Base-by-base conservation (phyloP, 768 basidiomycete genomes). In the Boletus coccyginus region DNA sequence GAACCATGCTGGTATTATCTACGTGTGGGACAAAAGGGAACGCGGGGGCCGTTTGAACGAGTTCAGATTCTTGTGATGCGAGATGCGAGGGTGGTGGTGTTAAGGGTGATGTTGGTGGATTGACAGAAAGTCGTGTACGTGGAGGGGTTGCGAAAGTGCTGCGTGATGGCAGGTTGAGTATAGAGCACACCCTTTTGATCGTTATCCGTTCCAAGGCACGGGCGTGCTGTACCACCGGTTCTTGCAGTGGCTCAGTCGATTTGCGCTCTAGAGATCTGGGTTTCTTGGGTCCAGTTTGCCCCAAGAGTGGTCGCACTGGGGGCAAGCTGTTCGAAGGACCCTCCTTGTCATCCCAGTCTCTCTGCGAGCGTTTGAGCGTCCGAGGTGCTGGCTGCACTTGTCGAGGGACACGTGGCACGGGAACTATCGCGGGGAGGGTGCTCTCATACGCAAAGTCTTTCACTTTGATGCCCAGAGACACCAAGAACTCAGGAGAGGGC, bases 361-460 rank as follows among this genome's bases (percentile, higher is more conserved):
- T 66, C 70, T 70, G 59, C 53, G 62, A 57, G 47, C 81, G 78
- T 55, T 78, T 79, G 46, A 74, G 65, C 16, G 67, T 50, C 48
- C 70, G 64, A 56, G 71, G 57, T 50, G 71, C 62, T 55, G 81
- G 81, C 60, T 80, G 82, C 19, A 79, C 70, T 65, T 82, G 84
- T 21, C 78, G 77, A 1, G 75, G 76, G 13, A 72, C 65, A 19
- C 76, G 76, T 17, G 75, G 77, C 27, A 82, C 79, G 3, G 84
- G 76, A 32, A 73, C 74, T 40, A 90, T 77, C 10, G 84, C 83
- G 2, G 87, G 85, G 45, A 88, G 72, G 29, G 73, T 83, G 71
- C 77, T 85, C 69, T 88, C 85, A 72, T 84, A 86, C 16, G 82
- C 86, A 76, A 85, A 89, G 72, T 90, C 80, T 64, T 78, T 74